Conservation (phyloP, 805 yeast genomes). For the Peterozyma toletana region DNA sequence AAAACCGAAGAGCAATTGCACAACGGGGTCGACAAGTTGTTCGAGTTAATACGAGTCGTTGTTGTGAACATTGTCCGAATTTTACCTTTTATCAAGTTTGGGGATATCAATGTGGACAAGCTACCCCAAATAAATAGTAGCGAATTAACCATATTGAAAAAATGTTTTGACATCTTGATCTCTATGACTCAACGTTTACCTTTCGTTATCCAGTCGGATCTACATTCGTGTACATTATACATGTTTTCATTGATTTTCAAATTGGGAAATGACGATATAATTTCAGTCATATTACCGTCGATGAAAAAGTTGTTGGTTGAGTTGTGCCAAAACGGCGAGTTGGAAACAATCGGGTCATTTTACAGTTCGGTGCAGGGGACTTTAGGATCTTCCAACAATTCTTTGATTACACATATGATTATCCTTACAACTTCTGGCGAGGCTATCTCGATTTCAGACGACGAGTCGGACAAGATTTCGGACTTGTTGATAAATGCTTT, state of each 20-base stretch:
- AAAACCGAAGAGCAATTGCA: conserved; percentile 33
- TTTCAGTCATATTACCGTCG: conserved; percentile 45
- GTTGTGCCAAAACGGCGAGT: conserved; percentile 19
- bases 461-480: conserved; percentile 29
- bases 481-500: conserved; percentile 28
- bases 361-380: conserved; percentile 26
- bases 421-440: conserved; percentile 33
- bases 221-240: conserved; percentile 63
- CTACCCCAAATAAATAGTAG: conserved; percentile 13
- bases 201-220: conserved; percentile 57
- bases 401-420: conserved; percentile 36
- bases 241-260: conserved; percentile 53
- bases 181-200: conserved; percentile 63
- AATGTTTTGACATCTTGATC: conserved; percentile 44
- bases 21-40: conserved; percentile 66
- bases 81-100: conserved; percentile 52
- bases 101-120: conserved; percentile 24
- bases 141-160: conserved; percentile 38
- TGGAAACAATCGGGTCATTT: conserved; percentile 24
- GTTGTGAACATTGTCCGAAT: conserved; percentile 54
- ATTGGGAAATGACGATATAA: conserved; percentile 29
- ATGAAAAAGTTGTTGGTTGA: conserved; percentile 36
- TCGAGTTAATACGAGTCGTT: conserved; percentile 70
- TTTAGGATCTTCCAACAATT: conserved; percentile 22
- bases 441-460: conserved; percentile 20